Base-by-base conservation (phyloP, 306 rosid species). In the Castanopsis chinensis region DNA sequence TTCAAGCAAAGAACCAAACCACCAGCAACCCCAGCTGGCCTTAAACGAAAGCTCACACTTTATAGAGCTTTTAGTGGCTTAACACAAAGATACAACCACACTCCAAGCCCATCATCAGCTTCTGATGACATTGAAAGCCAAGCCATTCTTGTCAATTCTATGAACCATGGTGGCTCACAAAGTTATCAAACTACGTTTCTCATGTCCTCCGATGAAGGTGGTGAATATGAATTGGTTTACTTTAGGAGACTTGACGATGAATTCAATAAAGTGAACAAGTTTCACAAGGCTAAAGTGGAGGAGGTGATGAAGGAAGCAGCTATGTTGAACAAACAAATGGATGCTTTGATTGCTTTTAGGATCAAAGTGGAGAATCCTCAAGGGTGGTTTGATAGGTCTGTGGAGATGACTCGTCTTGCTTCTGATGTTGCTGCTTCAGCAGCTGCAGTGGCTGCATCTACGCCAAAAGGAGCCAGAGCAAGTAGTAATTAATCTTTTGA, bases 1-100 rank as follows among this genome's bases (percentile, higher is more conserved):
- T 61, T 43, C 74, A 81, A 45, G 79, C 84, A 57, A 3, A 84
- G 74, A 63, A 57, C 67, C 17, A 76, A 13, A 41, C 84, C 77
- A 23, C 75, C 79, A 1, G 58, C 78, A n/a, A 41, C 77, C 28
- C 75, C 86, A 21, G 9, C 71, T 17, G 81, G 74, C 3, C 86
- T 87, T 2, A 90, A 76, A 49, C 76, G 97, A 10, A 83, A 85
- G 85, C 69, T 76, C 18, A 78, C 95, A 6, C 87, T 92, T 3
- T 76, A 86, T 70, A 83, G 97, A 80, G 81, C 95, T 20, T 92
- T 92, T 88, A 92, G 95, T n/a, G 95, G 97, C 2, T 88, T 92
- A 33, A 85, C 87, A 3, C 84, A 82, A 53, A 83, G 84, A 20
- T 71, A 20, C 17, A 20, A 49, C 78, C 45, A 41, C 11, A 72